These are phyloP conservation scores for Pseudogymnoascus verrucosus DNA, from an alignment of 2,329 filamentous ascomycete genomes.

Conservation along the genomic window DNA sequence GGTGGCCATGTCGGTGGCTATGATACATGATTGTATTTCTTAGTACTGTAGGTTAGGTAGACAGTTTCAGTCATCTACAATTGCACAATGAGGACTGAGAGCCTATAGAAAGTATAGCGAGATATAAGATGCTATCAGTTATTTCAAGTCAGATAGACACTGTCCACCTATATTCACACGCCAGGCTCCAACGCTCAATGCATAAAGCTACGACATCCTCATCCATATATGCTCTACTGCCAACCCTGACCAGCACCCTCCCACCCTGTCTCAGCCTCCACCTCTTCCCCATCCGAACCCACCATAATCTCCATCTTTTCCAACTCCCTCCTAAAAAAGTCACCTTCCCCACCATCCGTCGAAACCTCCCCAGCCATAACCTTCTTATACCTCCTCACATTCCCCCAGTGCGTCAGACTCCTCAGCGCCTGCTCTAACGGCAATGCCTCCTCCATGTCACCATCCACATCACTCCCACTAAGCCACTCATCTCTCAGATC, in stretches of 20 bases:
- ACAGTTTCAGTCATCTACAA: not conserved
- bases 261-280: conserved; percentile 21
- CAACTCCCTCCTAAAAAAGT: conserved; percentile 72
- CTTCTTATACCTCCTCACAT: conserved; percentile 73
- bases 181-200: not conserved
- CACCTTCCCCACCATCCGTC: conserved; percentile 62
- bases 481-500: conserved; percentile 95
- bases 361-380: conserved; percentile 52
- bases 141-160: not conserved
- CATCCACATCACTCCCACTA: conserved; percentile 81
- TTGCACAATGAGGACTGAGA: not conserved
- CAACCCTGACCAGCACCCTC: conserved; percentile 14
- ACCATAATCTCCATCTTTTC: conserved; percentile 47
- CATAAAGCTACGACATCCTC: not conserved
- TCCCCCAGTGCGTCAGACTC: conserved; percentile 90
- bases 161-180: not conserved
- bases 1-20: not conserved
- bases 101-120: not conserved
- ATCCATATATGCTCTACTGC: not conserved
- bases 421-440: conserved; percentile 86
- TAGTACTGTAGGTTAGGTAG: not conserved
- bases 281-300: not conserved
- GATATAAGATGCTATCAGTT: not conserved
- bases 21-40: not conserved
- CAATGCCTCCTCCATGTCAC: conserved; percentile 85